Evolutionary conservation across 345 rosid species (phyloP), one percentile per base, ranked within the genome.

Genomic region (Murraya paniculata): DNA sequence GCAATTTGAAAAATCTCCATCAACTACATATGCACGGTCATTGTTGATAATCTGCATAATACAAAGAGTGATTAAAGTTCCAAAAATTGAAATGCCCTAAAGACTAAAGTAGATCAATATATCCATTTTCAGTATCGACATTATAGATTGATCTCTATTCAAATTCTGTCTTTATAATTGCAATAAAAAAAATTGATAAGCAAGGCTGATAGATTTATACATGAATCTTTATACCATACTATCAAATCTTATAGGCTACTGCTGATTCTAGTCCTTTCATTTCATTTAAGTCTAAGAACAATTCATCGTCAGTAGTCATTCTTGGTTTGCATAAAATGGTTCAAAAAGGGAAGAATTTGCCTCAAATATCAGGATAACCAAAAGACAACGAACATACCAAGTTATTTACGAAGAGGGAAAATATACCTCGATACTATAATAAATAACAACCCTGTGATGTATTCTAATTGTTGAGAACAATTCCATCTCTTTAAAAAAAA

Each of bases 1-100:
- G 96, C 71, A 73, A 92, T n/a, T n/a, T 93, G 86, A 87, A 93
- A 79, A 93, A 82, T 93, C 97, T 7, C 97, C 95, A 10, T 85
- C 95, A 68, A 89, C 95, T 8, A 48, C 85, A 75, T 91, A 96
- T 30, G 90, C 99, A 80, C 73, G 89, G 74, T 75, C 97, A 35
- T 94, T 94, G 45, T 39, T 39, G 45, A 39, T 39, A 39, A 39
- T 9, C 45, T 39, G 45, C 13, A 87, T 22, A 78, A 82, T 59
- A 27, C 55, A 79, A n/a, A 71, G 53, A 69, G 41, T 58, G 27
- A 56, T 38, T 64, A 50, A 16, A 65, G 30, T 36, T n/a, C 39
- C 39, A 65, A 10, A 62, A 74, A 45, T 31, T 30, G n/a, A n/a
- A 64, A 65, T 11, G 39, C 33, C 45, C 30, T 9, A 9, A 19